Evolutionary conservation across 2,329 filamentous ascomycete species (phyloP), one percentile per base, ranked within the genome.

Genomic region (Penicillium digitatum): DNA sequence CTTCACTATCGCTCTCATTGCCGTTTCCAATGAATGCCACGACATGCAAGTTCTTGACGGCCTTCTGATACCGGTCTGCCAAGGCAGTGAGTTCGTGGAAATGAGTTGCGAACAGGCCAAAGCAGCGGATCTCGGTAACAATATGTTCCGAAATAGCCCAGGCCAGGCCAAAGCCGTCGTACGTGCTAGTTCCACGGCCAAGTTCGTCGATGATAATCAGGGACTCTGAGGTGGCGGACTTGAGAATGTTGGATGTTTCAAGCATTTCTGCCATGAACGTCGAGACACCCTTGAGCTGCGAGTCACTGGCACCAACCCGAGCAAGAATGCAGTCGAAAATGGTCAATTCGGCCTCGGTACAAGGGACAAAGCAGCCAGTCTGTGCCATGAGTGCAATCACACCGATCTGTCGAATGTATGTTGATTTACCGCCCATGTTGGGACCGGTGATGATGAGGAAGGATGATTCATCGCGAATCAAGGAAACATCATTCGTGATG

Each of bases 181-280:
- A 99, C 0, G 95, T 99, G 59, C 91, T 96, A 0, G 94, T 99
- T 54, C 94, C 94, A 57, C 94, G 90, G 47, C 94, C 94, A 2
- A 99, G 84, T 73, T 99, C 94, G 72, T 99, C 95, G 64, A 99
- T 96, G 73, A 99, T 97, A 76, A 99, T 97, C 50, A 99, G 82
- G 5, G 90, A 96, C 71, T 99, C 94, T 31, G 88, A 85, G 0
- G 94, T 99, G 2, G 94, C 94, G 0, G 90, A 95, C 76, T 97
- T 97, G 69, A 99, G 86, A 62, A 99, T 99, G 71, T 97, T 97
- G 63, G 94, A 91, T 1, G 94, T 99, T 73, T 99, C 94, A 22
- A 99, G 83, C 94, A 99, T 99, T 77, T 99, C 94, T 1, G 94
- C 94, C 95, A 99, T 99, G 74, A 99, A 99, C 0, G 94, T 99